phyloP scores from a whole-genome alignment of 805 yeast species.

The Dipodascus geniculatus region DNA sequence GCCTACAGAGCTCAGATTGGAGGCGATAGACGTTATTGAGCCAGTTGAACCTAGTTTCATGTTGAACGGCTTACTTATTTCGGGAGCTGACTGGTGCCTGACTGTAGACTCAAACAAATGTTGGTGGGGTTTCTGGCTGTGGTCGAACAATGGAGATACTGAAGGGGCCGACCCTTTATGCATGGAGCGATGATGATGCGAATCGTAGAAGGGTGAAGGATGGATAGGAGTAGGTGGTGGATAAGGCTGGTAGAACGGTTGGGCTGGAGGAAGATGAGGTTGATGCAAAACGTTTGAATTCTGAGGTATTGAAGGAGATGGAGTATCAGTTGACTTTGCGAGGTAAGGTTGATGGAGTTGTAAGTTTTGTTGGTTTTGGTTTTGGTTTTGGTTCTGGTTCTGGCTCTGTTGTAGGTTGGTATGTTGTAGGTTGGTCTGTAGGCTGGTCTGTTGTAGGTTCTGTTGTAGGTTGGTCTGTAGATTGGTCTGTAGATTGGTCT shows the following conservation, averaged over 20 bases:
- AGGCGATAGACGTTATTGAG: neutral
- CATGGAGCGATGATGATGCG: neutral
- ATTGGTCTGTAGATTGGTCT: neutral
- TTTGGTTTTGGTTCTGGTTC: slow-evolving; percentile 8
- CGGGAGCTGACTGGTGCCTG: neutral
- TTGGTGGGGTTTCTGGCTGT: neutral
- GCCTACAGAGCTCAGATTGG: neutral
- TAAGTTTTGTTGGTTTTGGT: slow-evolving; percentile 6
- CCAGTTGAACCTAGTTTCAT: neutral
- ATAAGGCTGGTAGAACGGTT: slow-evolving; percentile 5
- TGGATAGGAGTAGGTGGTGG: neutral
- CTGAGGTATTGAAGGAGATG: slow-evolving; percentile 5
- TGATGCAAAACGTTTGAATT: slow-evolving; percentile 6
- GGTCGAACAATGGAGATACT: neutral
- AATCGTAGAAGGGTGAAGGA: neutral
- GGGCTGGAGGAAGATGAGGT: slow-evolving; percentile 4
- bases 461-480: neutral
- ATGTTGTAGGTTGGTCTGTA: neutral
- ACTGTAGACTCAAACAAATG: neutral
- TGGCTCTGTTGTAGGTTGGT: slow-evolving; percentile 1
- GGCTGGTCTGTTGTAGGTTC: neutral
- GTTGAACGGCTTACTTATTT: neutral
- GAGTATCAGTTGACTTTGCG: neutral
- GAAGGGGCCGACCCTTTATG: neutral
- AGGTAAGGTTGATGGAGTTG: neutral